Conservation (phyloP, 2,329 filamentous ascomycete genomes). For the Aureobasidium leucospermi region DNA sequence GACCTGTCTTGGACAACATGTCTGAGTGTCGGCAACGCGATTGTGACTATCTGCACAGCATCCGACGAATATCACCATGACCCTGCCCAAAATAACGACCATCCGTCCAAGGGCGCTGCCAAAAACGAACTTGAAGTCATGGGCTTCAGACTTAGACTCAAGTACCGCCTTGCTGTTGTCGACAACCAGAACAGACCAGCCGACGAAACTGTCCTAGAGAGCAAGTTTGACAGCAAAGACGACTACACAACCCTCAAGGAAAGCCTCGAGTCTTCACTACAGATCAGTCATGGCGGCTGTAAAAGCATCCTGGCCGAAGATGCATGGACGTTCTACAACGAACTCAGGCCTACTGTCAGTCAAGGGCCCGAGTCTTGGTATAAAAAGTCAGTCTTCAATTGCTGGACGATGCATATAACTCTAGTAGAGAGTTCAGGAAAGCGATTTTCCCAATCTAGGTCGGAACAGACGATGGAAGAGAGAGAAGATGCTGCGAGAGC, state of each 20-base stretch:
- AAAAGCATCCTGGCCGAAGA: background rate
- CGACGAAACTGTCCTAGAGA: conserved; percentile 17
- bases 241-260: conserved; percentile 15
- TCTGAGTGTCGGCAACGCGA: conserved; percentile 26
- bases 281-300: background rate
- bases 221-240: conserved; percentile 19
- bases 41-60: conserved; percentile 5
- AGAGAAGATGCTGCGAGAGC: too few relatives aligned
- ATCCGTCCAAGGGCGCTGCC: conserved; percentile 11
- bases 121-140: conserved; percentile 23
- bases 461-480: too few relatives aligned
- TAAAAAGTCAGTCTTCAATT: too few relatives aligned
- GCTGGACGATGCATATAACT: too few relatives aligned
- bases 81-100: conserved; percentile 17
- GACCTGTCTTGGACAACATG: conserved; percentile 25
- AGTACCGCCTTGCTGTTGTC: conserved; percentile 21
- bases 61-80: conserved; percentile 18
- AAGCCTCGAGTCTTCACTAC: background rate
- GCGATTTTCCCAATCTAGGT: too few relatives aligned
- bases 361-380: too few relatives aligned
- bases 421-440: too few relatives aligned
- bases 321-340: background rate
- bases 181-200: conserved; percentile 14
- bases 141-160: conserved; percentile 27
- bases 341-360: too few relatives aligned